These are phyloP conservation scores for Xylaria polymorpha DNA, from an alignment of 2,329 filamentous ascomycete species.

Conservation along the genomic window DNA sequence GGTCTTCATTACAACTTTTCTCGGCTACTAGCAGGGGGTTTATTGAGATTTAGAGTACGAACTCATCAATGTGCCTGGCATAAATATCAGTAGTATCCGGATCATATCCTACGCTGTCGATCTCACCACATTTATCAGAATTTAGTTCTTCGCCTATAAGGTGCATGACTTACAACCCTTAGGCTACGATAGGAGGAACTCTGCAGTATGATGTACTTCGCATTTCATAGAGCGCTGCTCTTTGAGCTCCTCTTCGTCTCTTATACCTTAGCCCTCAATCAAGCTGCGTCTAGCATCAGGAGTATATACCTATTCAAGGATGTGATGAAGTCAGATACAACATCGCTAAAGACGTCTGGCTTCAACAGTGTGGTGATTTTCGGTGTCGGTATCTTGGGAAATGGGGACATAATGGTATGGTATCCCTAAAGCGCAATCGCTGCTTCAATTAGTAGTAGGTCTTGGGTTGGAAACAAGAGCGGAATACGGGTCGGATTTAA, in stretches of 20 bases:
- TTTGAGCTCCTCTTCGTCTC: slow-evolving; percentile 30
- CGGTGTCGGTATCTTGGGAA: slow-evolving; percentile 56
- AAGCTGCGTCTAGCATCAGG: slow-evolving; percentile 43
- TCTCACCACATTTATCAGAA: slow-evolving; percentile 1
- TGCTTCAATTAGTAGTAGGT: no score
- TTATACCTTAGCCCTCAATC: slow-evolving; percentile 32
- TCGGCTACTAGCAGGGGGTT: not conserved
- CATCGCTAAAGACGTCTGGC: slow-evolving; percentile 54
- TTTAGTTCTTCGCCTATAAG: not conserved
- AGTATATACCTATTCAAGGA: slow-evolving; percentile 57
- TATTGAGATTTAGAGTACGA: not conserved
- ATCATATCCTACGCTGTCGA: slow-evolving; percentile 1
- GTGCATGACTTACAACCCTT: not conserved
- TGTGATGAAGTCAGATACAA: slow-evolving; percentile 58
- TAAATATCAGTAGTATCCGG: not conserved
- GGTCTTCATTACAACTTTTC: slow-evolving; percentile 11
- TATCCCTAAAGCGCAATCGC: not conserved
- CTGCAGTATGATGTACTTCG: slow-evolving; percentile 27
- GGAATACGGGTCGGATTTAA: not conserved
- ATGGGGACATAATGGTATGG: slow-evolving; percentile 55
- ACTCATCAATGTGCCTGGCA: not conserved
- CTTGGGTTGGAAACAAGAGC: not conserved
- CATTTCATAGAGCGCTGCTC: slow-evolving; percentile 22
- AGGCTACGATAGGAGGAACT: not conserved
- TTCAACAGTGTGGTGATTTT: slow-evolving; percentile 60